These are phyloP conservation scores for Cladosporium sphaerospermum DNA, from an alignment of 2,329 filamentous ascomycete genomes.

Conservation along the genomic window DNA sequence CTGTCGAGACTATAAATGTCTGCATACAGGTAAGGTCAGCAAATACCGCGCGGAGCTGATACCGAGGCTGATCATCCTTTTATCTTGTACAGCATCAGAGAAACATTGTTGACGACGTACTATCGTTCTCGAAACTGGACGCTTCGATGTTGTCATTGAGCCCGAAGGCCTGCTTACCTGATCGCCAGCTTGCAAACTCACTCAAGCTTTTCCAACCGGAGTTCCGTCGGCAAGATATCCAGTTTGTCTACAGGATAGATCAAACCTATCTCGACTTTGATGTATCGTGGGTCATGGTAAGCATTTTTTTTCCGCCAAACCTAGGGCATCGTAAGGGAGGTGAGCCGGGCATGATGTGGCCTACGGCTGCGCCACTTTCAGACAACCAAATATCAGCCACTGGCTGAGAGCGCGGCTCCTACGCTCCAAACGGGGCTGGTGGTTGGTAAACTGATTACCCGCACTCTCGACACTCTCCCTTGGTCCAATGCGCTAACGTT, in stretches of 20 bases:
- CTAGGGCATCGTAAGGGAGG: no score
- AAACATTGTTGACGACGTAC: constrained; percentile 43
- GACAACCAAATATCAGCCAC: no score
- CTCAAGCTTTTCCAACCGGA: constrained; percentile 33
- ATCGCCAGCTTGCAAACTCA: constrained; percentile 27
- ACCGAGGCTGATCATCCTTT: constrained; percentile 23
- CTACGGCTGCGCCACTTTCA: no score
- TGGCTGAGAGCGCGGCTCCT: no score
- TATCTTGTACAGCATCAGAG: constrained; percentile 26
- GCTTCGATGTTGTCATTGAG: constrained; percentile 31
- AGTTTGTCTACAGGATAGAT: constrained; percentile 30
- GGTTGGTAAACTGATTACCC: no score
- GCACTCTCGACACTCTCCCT: not conserved
- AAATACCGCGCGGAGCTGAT: not conserved
- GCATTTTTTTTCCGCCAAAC: constrained; percentile 12
- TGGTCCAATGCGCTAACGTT: not conserved
- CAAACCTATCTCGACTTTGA: constrained; percentile 21
- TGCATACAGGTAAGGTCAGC: constrained; percentile 22
- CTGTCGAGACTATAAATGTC: constrained; percentile 36
- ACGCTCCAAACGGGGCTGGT: no score
- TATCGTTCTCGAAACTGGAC: constrained; percentile 37
- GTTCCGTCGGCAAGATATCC: constrained; percentile 28
- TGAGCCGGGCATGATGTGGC: no score
- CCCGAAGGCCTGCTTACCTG: constrained; percentile 30
- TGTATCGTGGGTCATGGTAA: constrained; percentile 19